phyloP scores from a whole-genome alignment of 2,329 filamentous ascomycete species.

The Epichloe sibirici region DNA sequence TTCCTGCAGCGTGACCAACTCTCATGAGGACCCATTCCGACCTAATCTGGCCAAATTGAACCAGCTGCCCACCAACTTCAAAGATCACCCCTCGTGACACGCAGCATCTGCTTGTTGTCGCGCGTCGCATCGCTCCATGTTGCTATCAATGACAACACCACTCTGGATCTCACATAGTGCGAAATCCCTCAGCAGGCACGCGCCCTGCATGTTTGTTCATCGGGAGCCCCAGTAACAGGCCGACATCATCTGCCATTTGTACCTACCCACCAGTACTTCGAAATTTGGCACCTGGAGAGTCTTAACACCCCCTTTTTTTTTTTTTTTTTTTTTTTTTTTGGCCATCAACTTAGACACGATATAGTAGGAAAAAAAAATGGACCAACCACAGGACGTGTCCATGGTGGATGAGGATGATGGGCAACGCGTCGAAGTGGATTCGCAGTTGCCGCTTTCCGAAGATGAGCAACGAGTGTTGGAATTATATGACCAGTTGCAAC shows the following conservation, averaged over 20 bases:
- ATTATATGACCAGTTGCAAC: constrained; percentile 59
- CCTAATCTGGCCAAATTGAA: neutral
- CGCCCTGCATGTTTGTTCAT: neutral
- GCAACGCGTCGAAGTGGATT: constrained; percentile 20
- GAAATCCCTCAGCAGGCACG: neutral
- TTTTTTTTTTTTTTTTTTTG: no score
- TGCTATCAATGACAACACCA: neutral
- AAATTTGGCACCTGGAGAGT: no score
- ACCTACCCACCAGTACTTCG: no score
- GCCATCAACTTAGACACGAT: neutral
- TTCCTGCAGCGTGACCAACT: constrained; percentile 3
- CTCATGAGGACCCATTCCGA: neutral
- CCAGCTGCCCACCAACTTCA: neutral
- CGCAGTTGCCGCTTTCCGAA: constrained; percentile 44
- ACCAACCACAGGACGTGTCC: constrained; percentile 12
- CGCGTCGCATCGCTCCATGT: neutral
- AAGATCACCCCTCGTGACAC: neutral
- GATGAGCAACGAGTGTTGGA: constrained; percentile 54
- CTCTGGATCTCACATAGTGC: neutral
- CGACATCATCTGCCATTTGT: neutral
- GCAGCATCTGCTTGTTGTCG: neutral
- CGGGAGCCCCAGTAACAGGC: neutral
- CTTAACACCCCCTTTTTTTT: no score
- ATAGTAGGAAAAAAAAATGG: neutral
- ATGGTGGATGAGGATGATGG: constrained; percentile 12